phyloP scores from a whole-genome alignment of 331 rosid species.

The Erythrophleum ivorense region DNA sequence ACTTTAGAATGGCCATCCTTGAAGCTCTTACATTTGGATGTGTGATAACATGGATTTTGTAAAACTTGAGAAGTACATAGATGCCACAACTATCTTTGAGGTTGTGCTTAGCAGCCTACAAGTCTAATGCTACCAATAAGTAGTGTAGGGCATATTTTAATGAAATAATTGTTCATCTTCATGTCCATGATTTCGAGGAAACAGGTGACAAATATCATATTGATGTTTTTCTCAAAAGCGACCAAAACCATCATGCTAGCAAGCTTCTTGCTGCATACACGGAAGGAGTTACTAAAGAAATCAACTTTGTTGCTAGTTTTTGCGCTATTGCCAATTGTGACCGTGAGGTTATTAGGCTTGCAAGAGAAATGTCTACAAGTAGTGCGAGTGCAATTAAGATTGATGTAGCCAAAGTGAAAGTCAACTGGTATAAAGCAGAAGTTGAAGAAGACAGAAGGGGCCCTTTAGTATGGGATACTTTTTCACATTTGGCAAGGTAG shows the following conservation, averaged over 20 bases:
- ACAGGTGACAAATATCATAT: constrained; percentile 87
- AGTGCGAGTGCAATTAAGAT: constrained; percentile 64
- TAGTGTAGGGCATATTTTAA: constrained; percentile 62
- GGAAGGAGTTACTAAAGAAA: constrained; percentile 81
- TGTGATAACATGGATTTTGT: constrained; percentile 19
- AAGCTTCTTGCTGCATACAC: constrained; percentile 75
- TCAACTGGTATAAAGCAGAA: no score
- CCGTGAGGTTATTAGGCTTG: constrained; percentile 78
- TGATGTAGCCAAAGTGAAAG: constrained; percentile 46
- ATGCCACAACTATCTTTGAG: no score
- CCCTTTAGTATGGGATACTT: no score
- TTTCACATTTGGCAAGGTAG: no score
- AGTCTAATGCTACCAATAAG: constrained; percentile 84
- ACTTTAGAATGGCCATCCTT: constrained; percentile 16
- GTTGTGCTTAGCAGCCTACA: constrained; percentile 87
- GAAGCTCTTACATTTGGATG: not conserved
- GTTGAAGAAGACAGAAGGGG: no score
- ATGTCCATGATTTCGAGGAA: constrained; percentile 50
- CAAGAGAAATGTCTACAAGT: constrained; percentile 83
- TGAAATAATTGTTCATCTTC: no score
- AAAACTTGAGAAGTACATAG: constrained; percentile 55
- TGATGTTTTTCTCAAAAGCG: constrained; percentile 74
- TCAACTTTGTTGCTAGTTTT: constrained; percentile 70
- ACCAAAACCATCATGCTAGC: constrained; percentile 72
- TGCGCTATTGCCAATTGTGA: constrained; percentile 76